Base-by-base conservation (phyloP, 1,139 yeast genomes). In the Torulaspora pretoriensis region DNA sequence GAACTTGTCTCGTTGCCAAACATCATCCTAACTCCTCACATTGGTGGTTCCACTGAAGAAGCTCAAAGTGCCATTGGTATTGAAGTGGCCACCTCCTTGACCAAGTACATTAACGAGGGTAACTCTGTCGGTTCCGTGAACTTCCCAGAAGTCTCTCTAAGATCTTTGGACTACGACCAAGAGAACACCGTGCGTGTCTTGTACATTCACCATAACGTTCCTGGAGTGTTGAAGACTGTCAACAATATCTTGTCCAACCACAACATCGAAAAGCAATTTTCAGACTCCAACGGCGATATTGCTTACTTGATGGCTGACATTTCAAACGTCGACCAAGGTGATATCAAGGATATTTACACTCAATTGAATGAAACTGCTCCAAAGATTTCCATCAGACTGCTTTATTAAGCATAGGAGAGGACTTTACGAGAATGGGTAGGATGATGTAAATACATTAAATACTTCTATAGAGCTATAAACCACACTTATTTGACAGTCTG, bases 11-110 rank as follows among this genome's bases (percentile, higher is more conserved):
- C 86, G 14, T 77, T 89, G 67, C 80, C 94, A 71, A 94, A 92
- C 68, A 83, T 92, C 47, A 89, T 94, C 53, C 76, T 92, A 63
- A 83, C 97, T 46, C 99, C 99, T 30, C 99, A 92, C 65, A 92
- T 92, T 60, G 99, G 99, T 72, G 98, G 98, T 54, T 89, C 97
- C 41, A 92, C 99, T 39, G 97, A 92, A 70, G 99, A 92, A 73
- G 98, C 98, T 27, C 99, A 92, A 75, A 80, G 89, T 50, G 96
- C 97, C 41, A 92, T 92, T 65, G 98, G 99, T 70, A 75, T 90
- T 51, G 99, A 92, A 72, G 99, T 92, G 49, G 89, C 84, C 48
- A 75, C 85, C 40, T 80, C 96, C 26, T 76, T 92, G 63, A 75
- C 90, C 55, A 88, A 87, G 68, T 94, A 89, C 73, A 84, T 92